These are phyloP conservation scores for Ophiostoma perfectum DNA, from an alignment of 2,329 filamentous ascomycete species.

Conservation along the genomic window DNA sequence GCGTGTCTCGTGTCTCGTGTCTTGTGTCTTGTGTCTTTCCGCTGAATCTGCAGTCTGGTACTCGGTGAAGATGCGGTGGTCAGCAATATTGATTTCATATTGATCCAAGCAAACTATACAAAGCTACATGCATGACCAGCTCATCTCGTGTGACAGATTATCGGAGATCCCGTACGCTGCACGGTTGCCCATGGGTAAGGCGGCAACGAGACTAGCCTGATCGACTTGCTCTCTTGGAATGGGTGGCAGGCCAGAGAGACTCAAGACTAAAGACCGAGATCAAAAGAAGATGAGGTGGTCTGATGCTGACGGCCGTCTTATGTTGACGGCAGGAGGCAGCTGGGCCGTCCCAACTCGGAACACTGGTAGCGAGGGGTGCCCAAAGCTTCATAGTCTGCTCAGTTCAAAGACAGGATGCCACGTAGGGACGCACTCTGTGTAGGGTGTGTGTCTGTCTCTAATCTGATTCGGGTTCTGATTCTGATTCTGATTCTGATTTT, in stretches of 20 bases:
- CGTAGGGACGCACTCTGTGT: background rate
- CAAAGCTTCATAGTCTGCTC: background rate
- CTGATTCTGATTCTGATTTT: background rate
- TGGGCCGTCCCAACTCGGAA: background rate
- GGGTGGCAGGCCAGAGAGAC: too few relatives aligned
- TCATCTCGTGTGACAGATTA: background rate
- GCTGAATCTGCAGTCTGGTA: background rate
- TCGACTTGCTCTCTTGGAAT: background rate
- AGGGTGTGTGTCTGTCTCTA: background rate
- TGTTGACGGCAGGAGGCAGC: background rate
- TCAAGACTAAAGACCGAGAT: too few relatives aligned
- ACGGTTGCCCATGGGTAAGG: background rate
- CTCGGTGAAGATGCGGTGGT: constrained; percentile 2
- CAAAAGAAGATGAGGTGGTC: background rate
- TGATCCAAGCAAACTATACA: background rate
- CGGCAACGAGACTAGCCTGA: background rate
- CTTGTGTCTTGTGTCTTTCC: background rate
- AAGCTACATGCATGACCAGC: background rate
- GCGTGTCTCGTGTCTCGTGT: background rate
- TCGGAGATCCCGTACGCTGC: constrained; percentile 4
- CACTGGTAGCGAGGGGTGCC: background rate
- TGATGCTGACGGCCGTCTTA: background rate
- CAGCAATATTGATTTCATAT: background rate
- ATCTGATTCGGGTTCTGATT: background rate
- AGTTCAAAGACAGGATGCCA: background rate